Evolutionary conservation across 2,329 filamentous ascomycete genomes (phyloP), one percentile per base, ranked within the genome.

Genomic region (Neonectria sp.): DNA sequence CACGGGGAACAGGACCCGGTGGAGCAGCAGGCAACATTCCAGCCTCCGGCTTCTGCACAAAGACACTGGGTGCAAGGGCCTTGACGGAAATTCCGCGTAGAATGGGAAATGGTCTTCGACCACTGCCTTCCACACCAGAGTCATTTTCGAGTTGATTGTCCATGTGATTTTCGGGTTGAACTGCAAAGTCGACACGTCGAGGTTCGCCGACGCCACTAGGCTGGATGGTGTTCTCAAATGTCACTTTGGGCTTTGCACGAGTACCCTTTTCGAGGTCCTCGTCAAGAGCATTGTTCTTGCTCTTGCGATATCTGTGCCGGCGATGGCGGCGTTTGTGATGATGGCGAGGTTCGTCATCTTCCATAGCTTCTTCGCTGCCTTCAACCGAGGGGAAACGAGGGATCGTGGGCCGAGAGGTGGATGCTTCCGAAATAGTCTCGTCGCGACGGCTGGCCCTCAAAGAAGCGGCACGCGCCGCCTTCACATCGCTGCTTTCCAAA

Each of bases 41-140:
- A 2, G 69, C 21, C 21, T 82, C 80, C 2, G 80, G 76, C 6
- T 83, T 81, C 65, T 87, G 85, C 0, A 83, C 84, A 72, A 95
- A 95, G 64, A 95, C 92, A 12, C 90, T 90, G 56, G 92, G 92
- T 0, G 92, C 89, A 4, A 95, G 84, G 53, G 90, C 89, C 75
- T 90, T 93, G 60, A 92, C 85, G 1, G 89, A 91, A 55, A 93
- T 83, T 55, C 84, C 85, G 52, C 90, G 88, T 15, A 92, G 77
- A 67, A 79, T 81, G 15, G 85, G 85, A 76, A 92, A 89, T 1
- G 88, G 84, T 56, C 84, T 83, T 55, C 82, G 66, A 63, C 55
- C 46, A 63, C 72, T 55, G 60, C 60, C 45, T 57, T 68, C 65
- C 33, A 71, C 49, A 57, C 66, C 70, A 45, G 68, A 35, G 21